These are phyloP conservation scores for Dactylellina parvicollis DNA, from an alignment of 2,329 filamentous ascomycete species.

Conservation along the genomic window DNA sequence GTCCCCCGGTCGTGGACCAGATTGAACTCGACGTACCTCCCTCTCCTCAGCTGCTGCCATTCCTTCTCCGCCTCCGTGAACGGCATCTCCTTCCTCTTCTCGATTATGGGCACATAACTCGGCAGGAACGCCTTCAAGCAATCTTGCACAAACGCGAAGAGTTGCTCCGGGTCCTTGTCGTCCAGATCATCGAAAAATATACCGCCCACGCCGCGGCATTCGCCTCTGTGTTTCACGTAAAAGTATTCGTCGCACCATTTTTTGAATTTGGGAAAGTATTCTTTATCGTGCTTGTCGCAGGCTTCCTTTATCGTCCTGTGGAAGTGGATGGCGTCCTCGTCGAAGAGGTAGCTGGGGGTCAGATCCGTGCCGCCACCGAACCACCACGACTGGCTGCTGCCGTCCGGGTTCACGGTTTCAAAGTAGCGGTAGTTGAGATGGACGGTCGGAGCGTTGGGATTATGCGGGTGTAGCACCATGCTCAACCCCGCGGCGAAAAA, in stretches of 20 bases:
- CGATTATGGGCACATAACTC: slow-evolving; percentile 87
- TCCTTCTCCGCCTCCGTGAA: slow-evolving; percentile 86
- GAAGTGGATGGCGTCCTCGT: slow-evolving; percentile 97
- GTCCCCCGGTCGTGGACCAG: slow-evolving; percentile 96
- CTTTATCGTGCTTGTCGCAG: slow-evolving; percentile 91
- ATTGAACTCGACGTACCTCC: slow-evolving; percentile 99
- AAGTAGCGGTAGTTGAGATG: slow-evolving; percentile 99
- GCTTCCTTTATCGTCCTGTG: slow-evolving; percentile 90
- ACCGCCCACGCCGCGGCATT: slow-evolving; percentile 87
- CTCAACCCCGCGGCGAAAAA: slow-evolving; percentile 96
- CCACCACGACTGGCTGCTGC: slow-evolving; percentile 90
- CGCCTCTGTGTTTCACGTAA: slow-evolving; percentile 86
- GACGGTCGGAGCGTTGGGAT: slow-evolving; percentile 96
- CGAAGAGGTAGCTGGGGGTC: slow-evolving; percentile 92
- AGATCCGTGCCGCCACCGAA: slow-evolving; percentile 95
- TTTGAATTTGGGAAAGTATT: slow-evolving; percentile 94
- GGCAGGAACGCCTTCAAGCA: slow-evolving; percentile 88
- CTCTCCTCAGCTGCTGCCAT: slow-evolving; percentile 94
- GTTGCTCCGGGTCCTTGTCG: slow-evolving; percentile 83
- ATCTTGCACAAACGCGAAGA: slow-evolving; percentile 88
- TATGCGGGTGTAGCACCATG: slow-evolving; percentile 89
- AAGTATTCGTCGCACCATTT: slow-evolving; percentile 99
- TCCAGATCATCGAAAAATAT: slow-evolving; percentile 99
- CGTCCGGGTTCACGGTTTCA: slow-evolving; percentile 87
- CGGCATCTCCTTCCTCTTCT: slow-evolving; percentile 88